These are phyloP conservation scores for Domatiomyces catenatus DNA, from an alignment of 2,329 filamentous ascomycete species.

Conservation along the genomic window DNA sequence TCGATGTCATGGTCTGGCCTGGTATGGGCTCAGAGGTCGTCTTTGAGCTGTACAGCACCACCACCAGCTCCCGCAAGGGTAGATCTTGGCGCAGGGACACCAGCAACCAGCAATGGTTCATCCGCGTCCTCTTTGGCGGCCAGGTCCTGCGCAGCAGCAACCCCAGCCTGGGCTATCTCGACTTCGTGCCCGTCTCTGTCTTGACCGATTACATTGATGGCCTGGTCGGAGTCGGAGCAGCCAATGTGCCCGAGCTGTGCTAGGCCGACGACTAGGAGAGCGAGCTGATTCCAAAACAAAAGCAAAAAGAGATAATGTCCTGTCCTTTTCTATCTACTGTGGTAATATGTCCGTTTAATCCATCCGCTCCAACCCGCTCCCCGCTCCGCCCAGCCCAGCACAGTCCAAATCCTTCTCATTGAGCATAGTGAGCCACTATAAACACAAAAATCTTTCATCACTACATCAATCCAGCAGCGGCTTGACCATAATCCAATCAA, in stretches of 20 bases:
- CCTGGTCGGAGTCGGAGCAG: conserved; percentile 42
- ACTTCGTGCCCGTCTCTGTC: conserved; percentile 53
- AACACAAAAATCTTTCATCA: not conserved
- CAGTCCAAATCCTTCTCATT: too few relatives aligned
- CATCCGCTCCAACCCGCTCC: too few relatives aligned
- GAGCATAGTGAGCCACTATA: not conserved
- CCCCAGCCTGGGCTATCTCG: conserved; percentile 50
- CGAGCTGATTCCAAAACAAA: too few relatives aligned
- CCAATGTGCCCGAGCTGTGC: conserved; percentile 28
- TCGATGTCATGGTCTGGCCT: conserved; percentile 67
- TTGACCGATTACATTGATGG: conserved; percentile 58
- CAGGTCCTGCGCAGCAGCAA: conserved; percentile 51
- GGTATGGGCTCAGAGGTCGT: conserved; percentile 69
- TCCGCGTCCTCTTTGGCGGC: conserved; percentile 59
- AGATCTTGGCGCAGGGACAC: not conserved
- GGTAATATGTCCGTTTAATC: too few relatives aligned
- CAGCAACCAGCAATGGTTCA: conserved; percentile 27
- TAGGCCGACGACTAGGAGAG: not conserved
- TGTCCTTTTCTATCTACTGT: too few relatives aligned
- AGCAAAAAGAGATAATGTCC: too few relatives aligned
- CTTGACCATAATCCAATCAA: conserved; percentile 14
- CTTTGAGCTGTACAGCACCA: conserved; percentile 53
- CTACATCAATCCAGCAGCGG: not conserved
- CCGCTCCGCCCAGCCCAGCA: too few relatives aligned
- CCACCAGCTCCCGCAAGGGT: conserved; percentile 12